phyloP scores from a whole-genome alignment of 2,329 filamentous ascomycete genomes.

The Endocalyx cinctus region DNA sequence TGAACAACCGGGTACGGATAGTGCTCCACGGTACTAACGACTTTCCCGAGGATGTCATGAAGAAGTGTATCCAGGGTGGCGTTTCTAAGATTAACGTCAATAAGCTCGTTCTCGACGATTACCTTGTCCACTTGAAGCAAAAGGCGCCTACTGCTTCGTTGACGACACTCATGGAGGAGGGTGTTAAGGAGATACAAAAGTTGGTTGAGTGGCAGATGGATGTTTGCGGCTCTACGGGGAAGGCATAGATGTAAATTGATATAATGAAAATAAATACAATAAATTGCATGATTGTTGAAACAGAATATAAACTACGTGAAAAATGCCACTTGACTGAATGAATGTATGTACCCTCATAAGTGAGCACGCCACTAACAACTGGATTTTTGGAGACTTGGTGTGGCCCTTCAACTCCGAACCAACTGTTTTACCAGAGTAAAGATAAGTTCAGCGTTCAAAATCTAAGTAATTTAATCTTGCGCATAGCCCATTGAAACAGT shows the following conservation, averaged over 20 bases:
- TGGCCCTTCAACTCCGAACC: no score
- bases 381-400: no score
- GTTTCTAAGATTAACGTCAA: slow-evolving; percentile 57
- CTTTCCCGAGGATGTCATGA: slow-evolving; percentile 45
- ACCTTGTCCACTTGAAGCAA: slow-evolving; percentile 35
- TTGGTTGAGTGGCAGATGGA: slow-evolving; percentile 45
- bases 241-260: slow-evolving; percentile 28
- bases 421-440: no score
- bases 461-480: no score
- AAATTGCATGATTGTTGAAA: no score
- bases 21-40: slow-evolving; percentile 56
- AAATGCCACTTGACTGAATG: no score
- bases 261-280: no score
- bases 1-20: slow-evolving; percentile 36
- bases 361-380: no score
- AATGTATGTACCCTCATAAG: no score
- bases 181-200: slow-evolving; percentile 36
- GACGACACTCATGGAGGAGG: slow-evolving; percentile 40
- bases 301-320: no score
- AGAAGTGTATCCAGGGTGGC: slow-evolving; percentile 45
- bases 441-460: no score
- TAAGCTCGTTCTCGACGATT: slow-evolving; percentile 43
- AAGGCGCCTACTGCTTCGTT: slow-evolving; percentile 30
- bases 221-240: slow-evolving; percentile 40
- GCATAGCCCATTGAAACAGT: no score